Evolutionary conservation across 139 green algal species (phyloP).

Genomic region (Chlorella sp.): DNA sequence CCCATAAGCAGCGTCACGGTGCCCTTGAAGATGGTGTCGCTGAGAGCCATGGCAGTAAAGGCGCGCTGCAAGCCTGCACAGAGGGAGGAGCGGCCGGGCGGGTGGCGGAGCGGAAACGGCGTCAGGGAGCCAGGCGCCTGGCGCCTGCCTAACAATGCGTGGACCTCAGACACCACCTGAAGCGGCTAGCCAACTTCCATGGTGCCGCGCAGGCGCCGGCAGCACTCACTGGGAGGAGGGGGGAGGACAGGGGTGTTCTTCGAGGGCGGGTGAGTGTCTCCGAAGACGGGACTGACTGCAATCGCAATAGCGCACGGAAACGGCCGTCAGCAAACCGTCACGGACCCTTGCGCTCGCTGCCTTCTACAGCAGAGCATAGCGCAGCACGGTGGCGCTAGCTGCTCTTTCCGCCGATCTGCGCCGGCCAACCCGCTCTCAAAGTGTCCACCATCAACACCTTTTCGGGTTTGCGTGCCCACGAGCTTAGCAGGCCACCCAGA

Average conservation of each 20-base stretch:
- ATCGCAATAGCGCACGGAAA: too few relatives aligned
- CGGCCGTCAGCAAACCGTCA: too few relatives aligned
- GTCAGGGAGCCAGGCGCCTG: neutral
- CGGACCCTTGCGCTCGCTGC: neutral
- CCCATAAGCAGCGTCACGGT: conserved; percentile 5
- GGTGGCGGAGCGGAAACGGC: neutral
- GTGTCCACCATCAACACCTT: neutral
- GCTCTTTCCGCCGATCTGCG: neutral
- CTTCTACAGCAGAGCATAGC: neutral
- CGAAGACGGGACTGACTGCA: too few relatives aligned
- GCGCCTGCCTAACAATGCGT: too few relatives aligned
- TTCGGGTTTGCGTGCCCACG: neutral
- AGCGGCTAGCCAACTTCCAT: too few relatives aligned
- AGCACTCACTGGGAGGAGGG: too few relatives aligned
- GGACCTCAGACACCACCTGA: too few relatives aligned
- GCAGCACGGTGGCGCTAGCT: neutral
- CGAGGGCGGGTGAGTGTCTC: too few relatives aligned
- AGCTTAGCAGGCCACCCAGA: too few relatives aligned
- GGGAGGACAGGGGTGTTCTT: too few relatives aligned
- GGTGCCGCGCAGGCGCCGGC: too few relatives aligned
- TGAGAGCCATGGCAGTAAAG: conserved; percentile 1
- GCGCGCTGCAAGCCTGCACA: neutral
- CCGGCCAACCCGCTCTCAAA: too few relatives aligned
- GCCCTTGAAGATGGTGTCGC: conserved; percentile 46
- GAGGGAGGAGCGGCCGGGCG: neutral